phyloP scores from a whole-genome alignment of 441 rosid species.

The Geranium incanum region DNA sequence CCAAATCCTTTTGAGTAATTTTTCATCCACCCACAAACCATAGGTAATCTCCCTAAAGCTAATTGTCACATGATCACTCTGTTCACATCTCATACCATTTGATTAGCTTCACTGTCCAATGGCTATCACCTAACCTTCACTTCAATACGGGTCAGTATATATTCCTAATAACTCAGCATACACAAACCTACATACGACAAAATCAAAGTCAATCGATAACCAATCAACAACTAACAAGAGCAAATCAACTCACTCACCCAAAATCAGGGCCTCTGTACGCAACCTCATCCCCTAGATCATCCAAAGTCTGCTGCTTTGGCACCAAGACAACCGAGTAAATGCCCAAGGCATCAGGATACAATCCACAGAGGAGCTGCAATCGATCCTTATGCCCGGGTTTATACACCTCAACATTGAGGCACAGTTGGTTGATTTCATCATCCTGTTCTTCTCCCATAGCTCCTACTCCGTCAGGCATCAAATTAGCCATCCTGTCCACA shows the following conservation, averaged over 20 bases:
- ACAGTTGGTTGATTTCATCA: conserved; percentile 63
- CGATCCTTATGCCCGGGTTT: conserved; percentile 56
- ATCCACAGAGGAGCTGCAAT: conserved; percentile 63
- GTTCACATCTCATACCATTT: too few species aligned
- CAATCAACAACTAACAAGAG: background rate
- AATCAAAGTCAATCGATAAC: background rate
- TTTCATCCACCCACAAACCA: too few species aligned
- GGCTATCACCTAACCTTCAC: too few species aligned
- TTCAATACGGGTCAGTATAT: too few species aligned
- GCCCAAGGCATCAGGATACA: conserved; percentile 83
- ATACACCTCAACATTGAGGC: conserved; percentile 67
- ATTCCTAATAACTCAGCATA: too few species aligned
- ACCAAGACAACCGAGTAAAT: conserved; percentile 73
- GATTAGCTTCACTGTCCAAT: too few species aligned
- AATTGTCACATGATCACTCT: too few species aligned
- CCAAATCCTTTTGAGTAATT: too few species aligned
- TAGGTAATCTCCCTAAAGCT: too few species aligned
- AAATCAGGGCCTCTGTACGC: conserved; percentile 62
- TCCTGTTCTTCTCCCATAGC: conserved; percentile 17
- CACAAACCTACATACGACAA: background rate
- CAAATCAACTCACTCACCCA: conserved; percentile 42
- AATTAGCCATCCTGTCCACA: conserved; percentile 52
- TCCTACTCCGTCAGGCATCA: conserved; percentile 15
- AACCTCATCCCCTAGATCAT: conserved; percentile 28
- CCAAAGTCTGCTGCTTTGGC: conserved; percentile 42